A percentile compares a stretch with the other conserved stretches of the same genome.
These are phyloP conservation scores for Dothistroma septosporum DNA, from an alignment of 2,329 filamentous ascomycete genomes.

Conservation along the genomic window DNA sequence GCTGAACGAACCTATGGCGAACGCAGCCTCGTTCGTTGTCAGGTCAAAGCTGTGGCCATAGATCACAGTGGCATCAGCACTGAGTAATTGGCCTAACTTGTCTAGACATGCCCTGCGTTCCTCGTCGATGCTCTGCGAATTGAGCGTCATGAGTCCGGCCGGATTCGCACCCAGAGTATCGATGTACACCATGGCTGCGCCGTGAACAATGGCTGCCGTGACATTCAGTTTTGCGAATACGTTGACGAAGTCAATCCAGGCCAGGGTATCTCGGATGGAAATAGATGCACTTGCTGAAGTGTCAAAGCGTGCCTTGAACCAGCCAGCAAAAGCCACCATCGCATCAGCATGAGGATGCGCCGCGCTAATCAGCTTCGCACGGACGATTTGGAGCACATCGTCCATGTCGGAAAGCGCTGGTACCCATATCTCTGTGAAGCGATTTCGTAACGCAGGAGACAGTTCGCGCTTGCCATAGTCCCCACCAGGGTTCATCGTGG, in stretches of 20 bases:
- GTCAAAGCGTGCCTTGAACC: conserved; percentile 81
- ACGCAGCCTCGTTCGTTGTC: conserved; percentile 46
- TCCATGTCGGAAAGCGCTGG: conserved; percentile 77
- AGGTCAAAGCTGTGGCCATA: conserved; percentile 65
- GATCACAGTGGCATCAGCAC: conserved; percentile 57
- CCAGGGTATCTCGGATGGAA: conserved; percentile 86
- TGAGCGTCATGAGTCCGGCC: conserved; percentile 74
- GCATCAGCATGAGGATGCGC: conserved; percentile 57
- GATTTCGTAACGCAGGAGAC: conserved; percentile 88
- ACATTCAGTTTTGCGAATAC: conserved; percentile 18
- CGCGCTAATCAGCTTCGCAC: conserved; percentile 62
- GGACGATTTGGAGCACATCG: conserved; percentile 83
- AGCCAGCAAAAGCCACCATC: conserved; percentile 83
- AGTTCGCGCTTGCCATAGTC: conserved; percentile 98
- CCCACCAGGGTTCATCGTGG: conserved; percentile 98
- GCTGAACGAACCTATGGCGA: conserved; percentile 72
- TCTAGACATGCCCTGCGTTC: conserved; percentile 71
- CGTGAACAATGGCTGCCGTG: conserved; percentile 60
- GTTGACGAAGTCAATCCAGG: conserved; percentile 93
- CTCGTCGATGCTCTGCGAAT: conserved; percentile 62
- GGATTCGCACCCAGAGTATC: conserved; percentile 95
- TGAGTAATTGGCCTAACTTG: conserved; percentile 65
- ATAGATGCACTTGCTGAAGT: conserved; percentile 71
- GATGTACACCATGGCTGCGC: conserved; percentile 91
- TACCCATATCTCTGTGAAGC: conserved; percentile 99